Conservation (phyloP, 345 rosid species). For the Raphanus sativus region DNA sequence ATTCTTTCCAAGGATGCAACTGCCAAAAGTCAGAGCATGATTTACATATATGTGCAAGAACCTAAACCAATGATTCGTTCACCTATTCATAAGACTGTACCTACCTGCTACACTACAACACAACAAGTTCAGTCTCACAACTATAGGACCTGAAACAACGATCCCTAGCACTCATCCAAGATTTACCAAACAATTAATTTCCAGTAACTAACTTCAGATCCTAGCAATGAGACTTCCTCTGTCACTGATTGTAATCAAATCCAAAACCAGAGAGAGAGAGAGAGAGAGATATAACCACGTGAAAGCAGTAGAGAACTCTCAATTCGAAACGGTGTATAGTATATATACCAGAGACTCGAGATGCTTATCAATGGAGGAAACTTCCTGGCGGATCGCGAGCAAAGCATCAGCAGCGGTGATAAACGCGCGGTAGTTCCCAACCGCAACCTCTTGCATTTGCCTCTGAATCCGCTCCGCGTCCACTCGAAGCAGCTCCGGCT, state of each 20-base stretch:
- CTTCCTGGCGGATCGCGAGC: constrained; percentile 82
- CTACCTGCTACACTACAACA: constrained; percentile 4
- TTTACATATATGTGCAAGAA: neutral
- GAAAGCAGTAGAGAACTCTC: neutral
- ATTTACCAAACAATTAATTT: neutral
- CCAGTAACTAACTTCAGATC: constrained; percentile 21
- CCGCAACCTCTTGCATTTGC: constrained; percentile 99
- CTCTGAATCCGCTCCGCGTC: constrained; percentile 93
- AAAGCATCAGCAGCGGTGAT: constrained; percentile 91
- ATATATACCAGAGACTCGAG: constrained; percentile 74
- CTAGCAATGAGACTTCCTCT: neutral
- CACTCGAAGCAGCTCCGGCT: constrained; percentile 92
- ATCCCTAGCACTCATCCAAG: neutral
- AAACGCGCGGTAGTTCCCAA: constrained; percentile 90
- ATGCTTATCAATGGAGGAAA: constrained; percentile 81
- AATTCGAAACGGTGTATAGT: neutral
- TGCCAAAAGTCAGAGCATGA: constrained; percentile 3
- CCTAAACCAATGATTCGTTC: constrained; percentile 29
- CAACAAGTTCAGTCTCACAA: neutral
- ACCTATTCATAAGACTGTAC: constrained; percentile 7
- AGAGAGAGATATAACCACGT: neutral
- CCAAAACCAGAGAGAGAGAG: neutral
- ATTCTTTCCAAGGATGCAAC: neutral
- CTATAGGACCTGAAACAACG: neutral
- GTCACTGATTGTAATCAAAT: neutral